Percentiles rank a stretch among this genome's conserved stretches.
phyloP scores from a whole-genome alignment of 306 rosid species.

The Vigna mungo region DNA sequence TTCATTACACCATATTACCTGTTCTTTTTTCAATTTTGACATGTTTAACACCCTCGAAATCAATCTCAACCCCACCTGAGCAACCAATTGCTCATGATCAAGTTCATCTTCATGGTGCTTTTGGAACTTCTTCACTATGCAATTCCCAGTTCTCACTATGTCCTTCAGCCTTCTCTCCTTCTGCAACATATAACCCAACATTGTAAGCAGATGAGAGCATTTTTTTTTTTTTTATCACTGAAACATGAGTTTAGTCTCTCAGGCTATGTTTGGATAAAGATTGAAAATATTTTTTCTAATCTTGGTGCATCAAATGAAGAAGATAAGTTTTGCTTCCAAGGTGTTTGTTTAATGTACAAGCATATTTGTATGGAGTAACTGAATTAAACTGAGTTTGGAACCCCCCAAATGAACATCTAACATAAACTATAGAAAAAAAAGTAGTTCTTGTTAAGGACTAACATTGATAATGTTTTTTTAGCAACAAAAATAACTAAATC shows the following conservation, averaged over 20 bases:
- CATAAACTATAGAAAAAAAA: background rate
- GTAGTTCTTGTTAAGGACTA: background rate
- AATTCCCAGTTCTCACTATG: conserved; percentile 68
- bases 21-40: conserved; percentile 70
- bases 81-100: conserved; percentile 59
- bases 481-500: background rate
- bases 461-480: background rate
- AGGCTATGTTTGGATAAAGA: too few relatives aligned
- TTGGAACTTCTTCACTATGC: conserved; percentile 79
- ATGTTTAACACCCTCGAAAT: conserved; percentile 75
- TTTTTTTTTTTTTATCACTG: background rate
- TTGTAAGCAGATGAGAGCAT: background rate
- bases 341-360: too few relatives aligned
- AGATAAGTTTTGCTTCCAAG: too few relatives aligned
- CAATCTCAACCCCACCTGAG: conserved; percentile 80
- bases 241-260: too few relatives aligned
- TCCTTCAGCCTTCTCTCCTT: conserved; percentile 76
- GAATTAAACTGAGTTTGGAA: too few relatives aligned
- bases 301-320: too few relatives aligned
- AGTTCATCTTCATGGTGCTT: conserved; percentile 61
- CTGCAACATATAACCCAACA: conserved; percentile 51
- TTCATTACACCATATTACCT: conserved; percentile 72
- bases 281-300: too few relatives aligned
- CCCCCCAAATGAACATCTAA: too few relatives aligned
- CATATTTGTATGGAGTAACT: too few relatives aligned